Base-by-base conservation (phyloP, 2,329 filamentous ascomycete genomes). In the Metarhizium guizhouense region DNA sequence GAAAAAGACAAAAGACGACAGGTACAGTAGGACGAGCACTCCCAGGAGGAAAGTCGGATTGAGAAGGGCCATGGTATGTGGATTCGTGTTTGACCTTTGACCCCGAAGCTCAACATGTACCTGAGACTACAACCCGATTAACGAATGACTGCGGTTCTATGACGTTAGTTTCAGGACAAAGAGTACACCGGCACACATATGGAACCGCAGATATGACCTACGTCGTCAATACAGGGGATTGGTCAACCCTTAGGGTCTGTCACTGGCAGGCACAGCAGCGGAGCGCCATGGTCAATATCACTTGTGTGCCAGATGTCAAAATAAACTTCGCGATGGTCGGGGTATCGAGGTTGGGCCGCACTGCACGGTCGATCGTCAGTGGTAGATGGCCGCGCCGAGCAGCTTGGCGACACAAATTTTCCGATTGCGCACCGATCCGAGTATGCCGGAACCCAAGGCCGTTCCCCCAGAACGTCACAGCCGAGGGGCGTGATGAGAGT, bases 1-100 rank as follows among this genome's bases (percentile, higher is more conserved):
- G 71, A 99, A 96, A 57, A 96, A 72, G 58, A 99, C 86, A 68
- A 99, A 99, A 59, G 93, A 91, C 59, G 85, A 87, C 48, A 99
- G 82, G 75, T 97, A 99, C 59, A 90, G 76, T 61, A 97, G 81
- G 64, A 97, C 84, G 68, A 92, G 66, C 63, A 95, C 78, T 69
- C 93, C 93, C 66, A 95, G 83, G 61, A 96, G 75, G 69, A 96
- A 96, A 63, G 93, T 89, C 64, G 87, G 86, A 66, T 81, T 84
- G 63, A 86, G 74, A 63, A 86, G 79, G 67, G 84, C 83, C 84
- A 87, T 87, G 63, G 6, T 53, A 29, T 14, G 49, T 20, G 25
- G 43, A 25, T 32, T 13, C n/a, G 30, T 25, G 13, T 13, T 30
- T 25, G 25, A 4, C 25, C 25, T 25, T 48, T 13, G 11, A 43